Percentiles rank a stretch among this genome's conserved stretches.
phyloP scores from a whole-genome alignment of 306 rosid genomes.

The Inga leiocalycina region DNA sequence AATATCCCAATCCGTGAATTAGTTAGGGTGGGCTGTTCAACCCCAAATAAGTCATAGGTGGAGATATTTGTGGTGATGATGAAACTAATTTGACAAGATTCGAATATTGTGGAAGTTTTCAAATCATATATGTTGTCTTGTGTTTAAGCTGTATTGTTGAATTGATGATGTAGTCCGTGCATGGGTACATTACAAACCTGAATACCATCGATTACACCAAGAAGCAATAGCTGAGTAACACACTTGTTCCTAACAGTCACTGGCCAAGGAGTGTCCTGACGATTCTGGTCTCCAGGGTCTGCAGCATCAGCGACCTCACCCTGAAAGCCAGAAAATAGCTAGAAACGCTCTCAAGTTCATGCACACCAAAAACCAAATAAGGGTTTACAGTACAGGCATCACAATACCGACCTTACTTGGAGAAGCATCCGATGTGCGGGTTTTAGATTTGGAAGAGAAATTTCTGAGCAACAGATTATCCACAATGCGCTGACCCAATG shows the following conservation, averaged over 20 bases:
- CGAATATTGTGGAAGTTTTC: no score
- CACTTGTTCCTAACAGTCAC: slow-evolving; percentile 86
- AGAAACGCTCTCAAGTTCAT: slow-evolving; percentile 12
- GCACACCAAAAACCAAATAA: slow-evolving; percentile 20
- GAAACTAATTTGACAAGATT: no score
- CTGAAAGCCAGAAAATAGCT: slow-evolving; percentile 44
- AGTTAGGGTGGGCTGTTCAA: no score
- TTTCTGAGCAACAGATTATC: slow-evolving; percentile 88
- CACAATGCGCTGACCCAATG: slow-evolving; percentile 95
- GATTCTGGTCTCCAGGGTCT: slow-evolving; percentile 63
- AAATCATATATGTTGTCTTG: no score
- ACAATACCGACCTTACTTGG: slow-evolving; percentile 33
- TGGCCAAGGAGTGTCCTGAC: slow-evolving; percentile 73
- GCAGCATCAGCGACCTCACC: slow-evolving; percentile 66
- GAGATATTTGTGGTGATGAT: no score
- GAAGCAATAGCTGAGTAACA: slow-evolving; percentile 88
- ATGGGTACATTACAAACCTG: slow-evolving; percentile 65
- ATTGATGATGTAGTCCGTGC: neutral
- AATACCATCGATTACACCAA: slow-evolving; percentile 86
- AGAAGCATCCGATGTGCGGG: slow-evolving; percentile 65
- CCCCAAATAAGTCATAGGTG: no score
- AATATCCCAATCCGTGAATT: no score
- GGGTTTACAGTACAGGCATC: neutral
- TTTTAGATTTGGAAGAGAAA: slow-evolving; percentile 78
- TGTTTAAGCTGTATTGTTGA: no score